These are phyloP conservation scores for Pythium brachiatum DNA, from an alignment of 352 stramenopile genomes.

Conservation along the genomic window DNA sequence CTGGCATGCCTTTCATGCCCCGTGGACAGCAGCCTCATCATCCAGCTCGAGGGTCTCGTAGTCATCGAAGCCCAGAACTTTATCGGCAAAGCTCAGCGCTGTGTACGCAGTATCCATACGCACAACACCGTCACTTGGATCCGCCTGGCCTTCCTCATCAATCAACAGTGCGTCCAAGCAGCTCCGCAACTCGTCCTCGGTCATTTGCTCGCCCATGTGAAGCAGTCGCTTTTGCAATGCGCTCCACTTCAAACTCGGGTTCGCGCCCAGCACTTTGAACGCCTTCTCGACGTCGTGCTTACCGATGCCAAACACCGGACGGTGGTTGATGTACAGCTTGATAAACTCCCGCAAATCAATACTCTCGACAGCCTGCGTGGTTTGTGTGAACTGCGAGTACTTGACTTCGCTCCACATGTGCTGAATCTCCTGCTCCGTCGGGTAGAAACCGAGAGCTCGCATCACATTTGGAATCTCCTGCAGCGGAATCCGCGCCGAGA, in stretches of 20 bases:
- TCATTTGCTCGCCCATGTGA: constrained; percentile 76
- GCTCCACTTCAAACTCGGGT: constrained; percentile 52
- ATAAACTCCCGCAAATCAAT: constrained; percentile 80
- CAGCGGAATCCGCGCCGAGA: constrained; percentile 74
- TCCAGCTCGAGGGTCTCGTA: constrained; percentile 42
- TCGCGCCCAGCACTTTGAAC: constrained; percentile 49
- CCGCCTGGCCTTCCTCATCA: constrained; percentile 24
- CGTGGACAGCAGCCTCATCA: background rate
- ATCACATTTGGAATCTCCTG: constrained; percentile 92
- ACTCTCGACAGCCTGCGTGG: constrained; percentile 59
- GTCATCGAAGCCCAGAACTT: constrained; percentile 89
- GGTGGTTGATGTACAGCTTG: constrained; percentile 93
- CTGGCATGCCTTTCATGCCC: background rate
- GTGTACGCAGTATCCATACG: constrained; percentile 53
- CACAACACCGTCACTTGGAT: constrained; percentile 14
- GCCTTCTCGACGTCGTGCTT: constrained; percentile 78
- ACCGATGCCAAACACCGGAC: constrained; percentile 83
- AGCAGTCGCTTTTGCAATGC: constrained; percentile 62
- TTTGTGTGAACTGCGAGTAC: constrained; percentile 78
- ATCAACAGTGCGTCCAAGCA: constrained; percentile 73
- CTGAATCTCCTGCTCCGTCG: constrained; percentile 88
- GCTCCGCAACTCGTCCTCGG: constrained; percentile 74
- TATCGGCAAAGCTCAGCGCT: constrained; percentile 70
- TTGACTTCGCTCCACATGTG: constrained; percentile 88
- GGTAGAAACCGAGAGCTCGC: constrained; percentile 91